These are phyloP conservation scores for Esteya vermicola DNA, from an alignment of 2,329 filamentous ascomycete genomes.

Conservation along the genomic window DNA sequence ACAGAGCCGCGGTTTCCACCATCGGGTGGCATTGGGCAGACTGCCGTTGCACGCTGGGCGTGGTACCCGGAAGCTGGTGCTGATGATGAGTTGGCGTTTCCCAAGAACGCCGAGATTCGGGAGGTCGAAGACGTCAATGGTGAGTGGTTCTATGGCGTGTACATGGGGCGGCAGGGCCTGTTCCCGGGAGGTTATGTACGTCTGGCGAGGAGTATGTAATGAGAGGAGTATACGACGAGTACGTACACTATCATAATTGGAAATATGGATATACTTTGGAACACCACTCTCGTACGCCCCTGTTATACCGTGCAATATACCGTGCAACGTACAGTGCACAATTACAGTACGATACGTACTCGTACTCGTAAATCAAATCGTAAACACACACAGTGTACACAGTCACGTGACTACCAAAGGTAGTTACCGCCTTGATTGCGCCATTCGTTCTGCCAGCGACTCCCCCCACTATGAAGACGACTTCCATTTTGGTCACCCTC, in stretches of 20 bases:
- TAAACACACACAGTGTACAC: too few species aligned
- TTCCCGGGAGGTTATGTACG: constrained; percentile 59
- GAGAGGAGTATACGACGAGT: not conserved
- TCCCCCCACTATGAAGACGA: not conserved
- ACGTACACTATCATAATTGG: not conserved
- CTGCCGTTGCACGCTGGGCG: constrained; percentile 54
- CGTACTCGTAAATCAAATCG: too few species aligned
- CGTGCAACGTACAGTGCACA: too few species aligned
- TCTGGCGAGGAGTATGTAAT: not conserved
- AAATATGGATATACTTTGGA: too few species aligned
- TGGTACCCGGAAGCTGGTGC: constrained; percentile 57
- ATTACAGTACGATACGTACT: too few species aligned
- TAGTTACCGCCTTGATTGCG: not conserved
- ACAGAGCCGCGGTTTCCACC: constrained; percentile 44
- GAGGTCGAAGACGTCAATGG: constrained; percentile 81
- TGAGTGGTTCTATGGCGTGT: constrained; percentile 80
- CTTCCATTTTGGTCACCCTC: not conserved
- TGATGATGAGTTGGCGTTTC: constrained; percentile 70
- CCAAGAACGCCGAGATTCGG: constrained; percentile 64
- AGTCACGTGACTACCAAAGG: not conserved
- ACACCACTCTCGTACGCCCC: too few species aligned
- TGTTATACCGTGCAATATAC: too few species aligned
- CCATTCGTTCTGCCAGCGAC: not conserved
- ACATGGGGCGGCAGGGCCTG: constrained; percentile 65
- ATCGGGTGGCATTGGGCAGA: constrained; percentile 56